A percentile compares a stretch with the other conserved stretches of the same genome.
Conservation (phyloP, 2,329 filamentous ascomycete species). For the Didymellaceae sp. region DNA sequence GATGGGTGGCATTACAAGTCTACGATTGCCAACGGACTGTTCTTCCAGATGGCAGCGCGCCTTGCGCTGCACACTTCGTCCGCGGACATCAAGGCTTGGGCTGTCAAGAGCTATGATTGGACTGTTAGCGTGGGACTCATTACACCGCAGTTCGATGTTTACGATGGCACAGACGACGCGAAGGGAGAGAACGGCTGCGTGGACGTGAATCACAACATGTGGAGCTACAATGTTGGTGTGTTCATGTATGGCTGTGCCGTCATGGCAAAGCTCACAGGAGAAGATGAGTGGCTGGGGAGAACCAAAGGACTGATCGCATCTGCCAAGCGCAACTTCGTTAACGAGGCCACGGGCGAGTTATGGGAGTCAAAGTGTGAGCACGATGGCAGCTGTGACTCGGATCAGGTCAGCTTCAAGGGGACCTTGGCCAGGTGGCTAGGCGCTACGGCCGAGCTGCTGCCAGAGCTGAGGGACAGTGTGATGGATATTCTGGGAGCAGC, state of each 20-base stretch:
- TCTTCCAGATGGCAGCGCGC: slow-evolving; percentile 80
- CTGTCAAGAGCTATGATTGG: slow-evolving; percentile 66
- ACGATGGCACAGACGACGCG: slow-evolving; percentile 56
- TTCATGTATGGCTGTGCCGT: slow-evolving; percentile 57
- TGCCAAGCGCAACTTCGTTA: slow-evolving; percentile 33
- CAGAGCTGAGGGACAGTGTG: slow-evolving; percentile 24
- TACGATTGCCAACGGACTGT: slow-evolving; percentile 75
- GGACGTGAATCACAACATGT: slow-evolving; percentile 51
- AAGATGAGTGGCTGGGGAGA: slow-evolving; percentile 28
- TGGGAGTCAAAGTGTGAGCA: slow-evolving; percentile 70
- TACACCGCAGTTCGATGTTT: slow-evolving; percentile 57
- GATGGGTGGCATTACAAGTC: slow-evolving; percentile 83
- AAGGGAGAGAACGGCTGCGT: slow-evolving; percentile 53
- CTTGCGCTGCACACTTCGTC: slow-evolving; percentile 71
- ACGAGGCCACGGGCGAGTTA: slow-evolving; percentile 26
- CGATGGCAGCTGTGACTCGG: slow-evolving; percentile 63
- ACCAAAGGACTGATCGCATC: slow-evolving; percentile 46
- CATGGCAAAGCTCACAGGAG: slow-evolving; percentile 29
- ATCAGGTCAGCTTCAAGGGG: slow-evolving; percentile 73
- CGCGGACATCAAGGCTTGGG: slow-evolving; percentile 62
- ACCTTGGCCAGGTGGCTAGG: slow-evolving; percentile 38
- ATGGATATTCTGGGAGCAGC: slow-evolving; percentile 19
- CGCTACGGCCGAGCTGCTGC: slow-evolving; percentile 29
- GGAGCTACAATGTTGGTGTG: slow-evolving; percentile 59
- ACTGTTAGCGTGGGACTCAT: slow-evolving; percentile 56